phyloP scores from a whole-genome alignment of 768 basidiomycete species.

The Paxillus involutus region DNA sequence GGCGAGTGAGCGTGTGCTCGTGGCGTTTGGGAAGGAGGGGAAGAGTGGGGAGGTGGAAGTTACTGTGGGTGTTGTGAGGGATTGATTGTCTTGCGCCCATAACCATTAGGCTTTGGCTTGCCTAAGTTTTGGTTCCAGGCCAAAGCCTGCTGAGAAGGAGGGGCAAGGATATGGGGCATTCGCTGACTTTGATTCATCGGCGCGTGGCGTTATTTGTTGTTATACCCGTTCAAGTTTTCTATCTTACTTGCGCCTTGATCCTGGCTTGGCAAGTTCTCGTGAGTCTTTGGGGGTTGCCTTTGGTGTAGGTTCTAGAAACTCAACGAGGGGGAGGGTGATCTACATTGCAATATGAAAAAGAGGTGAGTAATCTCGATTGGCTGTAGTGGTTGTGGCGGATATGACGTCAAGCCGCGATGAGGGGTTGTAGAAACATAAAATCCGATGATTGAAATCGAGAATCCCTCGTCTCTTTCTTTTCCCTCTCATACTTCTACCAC shows the following conservation, averaged over 20 bases:
- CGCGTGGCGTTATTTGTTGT: slow-evolving; percentile 7
- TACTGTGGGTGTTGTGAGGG: slow-evolving; percentile 72
- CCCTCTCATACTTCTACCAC: background rate
- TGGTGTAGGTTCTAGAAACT: too few species aligned
- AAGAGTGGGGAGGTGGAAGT: slow-evolving; percentile 54
- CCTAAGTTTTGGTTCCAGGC: background rate
- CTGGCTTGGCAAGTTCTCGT: slow-evolving; percentile 1
- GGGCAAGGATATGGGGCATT: background rate
- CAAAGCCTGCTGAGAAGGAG: background rate
- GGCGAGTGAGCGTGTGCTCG: slow-evolving; percentile 68
- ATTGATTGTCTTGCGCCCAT: slow-evolving; percentile 28
- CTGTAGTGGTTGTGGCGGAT: background rate
- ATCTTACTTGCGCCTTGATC: background rate
- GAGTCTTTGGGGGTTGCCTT: background rate
- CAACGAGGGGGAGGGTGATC: too few species aligned
- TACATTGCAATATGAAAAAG: background rate
- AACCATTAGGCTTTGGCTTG: too few species aligned
- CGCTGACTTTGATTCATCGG: slow-evolving; percentile 6
- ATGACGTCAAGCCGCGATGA: slow-evolving; percentile 8
- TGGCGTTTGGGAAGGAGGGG: slow-evolving; percentile 44
- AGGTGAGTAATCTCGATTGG: background rate
- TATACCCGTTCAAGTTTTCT: slow-evolving; percentile 9
- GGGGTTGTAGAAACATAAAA: slow-evolving; percentile 19
- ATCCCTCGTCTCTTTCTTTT: background rate
- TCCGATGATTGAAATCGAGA: background rate